These are phyloP conservation scores for Tillandsia fasciculata DNA, from an alignment of 176 grass and related monocot species.

Conservation along the genomic window DNA sequence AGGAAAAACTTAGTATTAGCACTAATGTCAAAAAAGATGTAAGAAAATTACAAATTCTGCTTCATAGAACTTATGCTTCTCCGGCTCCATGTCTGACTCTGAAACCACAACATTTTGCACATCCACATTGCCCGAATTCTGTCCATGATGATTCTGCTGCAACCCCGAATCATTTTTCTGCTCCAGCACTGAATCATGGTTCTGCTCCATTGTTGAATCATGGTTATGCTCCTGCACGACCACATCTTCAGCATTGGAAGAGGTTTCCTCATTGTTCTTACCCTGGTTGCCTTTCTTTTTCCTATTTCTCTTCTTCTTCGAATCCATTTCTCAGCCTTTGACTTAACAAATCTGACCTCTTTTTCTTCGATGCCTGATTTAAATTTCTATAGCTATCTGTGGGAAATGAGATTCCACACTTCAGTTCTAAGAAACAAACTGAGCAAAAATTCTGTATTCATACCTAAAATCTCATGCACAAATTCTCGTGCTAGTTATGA, in stretches of 20 bases:
- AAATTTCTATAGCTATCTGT: background rate
- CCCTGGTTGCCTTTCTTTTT: constrained; percentile 86
- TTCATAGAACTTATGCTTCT: constrained; percentile 40
- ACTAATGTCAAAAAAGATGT: background rate
- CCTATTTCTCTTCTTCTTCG: constrained; percentile 86
- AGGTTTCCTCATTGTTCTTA: constrained; percentile 43
- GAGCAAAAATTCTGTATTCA: background rate
- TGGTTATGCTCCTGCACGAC: constrained; percentile 15
- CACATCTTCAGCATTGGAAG: constrained; percentile 34
- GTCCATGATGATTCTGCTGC: constrained; percentile 28
- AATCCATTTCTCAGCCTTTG: constrained; percentile 41
- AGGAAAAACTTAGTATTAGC: background rate
- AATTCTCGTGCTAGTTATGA: background rate
- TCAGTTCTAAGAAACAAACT: background rate
- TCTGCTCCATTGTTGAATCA: constrained; percentile 6
- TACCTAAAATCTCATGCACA: background rate
- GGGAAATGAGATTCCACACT: background rate
- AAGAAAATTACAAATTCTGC: constrained; percentile 54
- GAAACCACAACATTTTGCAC: constrained; percentile 37
- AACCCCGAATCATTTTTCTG: constrained; percentile 28
- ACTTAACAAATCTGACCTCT: background rate
- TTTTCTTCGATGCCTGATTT: background rate
- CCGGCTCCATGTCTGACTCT: constrained; percentile 49
- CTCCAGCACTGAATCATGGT: constrained; percentile 6
- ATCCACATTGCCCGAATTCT: constrained; percentile 29